Base-by-base conservation (phyloP, 208 protist genomes). In the Crithidia sp. region DNA sequence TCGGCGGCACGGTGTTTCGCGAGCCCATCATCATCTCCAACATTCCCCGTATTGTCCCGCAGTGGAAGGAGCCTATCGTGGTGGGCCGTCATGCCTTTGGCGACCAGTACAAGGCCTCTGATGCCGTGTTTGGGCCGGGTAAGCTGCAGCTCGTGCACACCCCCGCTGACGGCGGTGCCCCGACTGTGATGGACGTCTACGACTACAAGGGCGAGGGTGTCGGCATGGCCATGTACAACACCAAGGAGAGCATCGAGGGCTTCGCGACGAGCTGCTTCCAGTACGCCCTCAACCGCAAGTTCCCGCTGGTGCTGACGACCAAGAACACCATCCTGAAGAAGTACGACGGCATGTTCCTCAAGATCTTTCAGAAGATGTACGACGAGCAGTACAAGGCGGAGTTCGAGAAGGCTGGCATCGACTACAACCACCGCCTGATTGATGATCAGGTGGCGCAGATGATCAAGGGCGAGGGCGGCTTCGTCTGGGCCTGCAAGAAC, bases 401-500 rank as follows among this genome's bases (percentile, higher is more conserved):
- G 61, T 98, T 98, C 70, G 91, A 98, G 39, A 87, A 88, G 57
- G 56, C 68, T 9, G 91, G 88, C 37, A 91, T 99, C 66, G 91
- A 84, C 71, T 99, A 99, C 84, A 86, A 94, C 61, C 98, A 99
- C 77, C 93, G 98, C 61, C 93, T 99, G 10, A 99, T 99, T 57
- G 98, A 99, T 80, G 98, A 99, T 81, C 96, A 98, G 88, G 98
- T 99, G 53, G 98, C 98, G 52, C 94, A 98, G 81, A 89, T 92
- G 79, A 85, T 98, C 37, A 98, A 98, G 82, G 88, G 89, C 65
- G 75, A 86, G 52, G 95, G 95, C 61, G 95, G 97, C 41, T 99
- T 99, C 72, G 96, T 99, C 44, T 99, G 98, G 98, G 98, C 98
- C 10, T 99, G 98, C 86, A 99, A 99, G 88, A 99, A 99, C 89